Percentiles rank a stretch among this genome's conserved stretches.
phyloP scores from a whole-genome alignment of 768 basidiomycete species.

The Phylloporus sp. region DNA sequence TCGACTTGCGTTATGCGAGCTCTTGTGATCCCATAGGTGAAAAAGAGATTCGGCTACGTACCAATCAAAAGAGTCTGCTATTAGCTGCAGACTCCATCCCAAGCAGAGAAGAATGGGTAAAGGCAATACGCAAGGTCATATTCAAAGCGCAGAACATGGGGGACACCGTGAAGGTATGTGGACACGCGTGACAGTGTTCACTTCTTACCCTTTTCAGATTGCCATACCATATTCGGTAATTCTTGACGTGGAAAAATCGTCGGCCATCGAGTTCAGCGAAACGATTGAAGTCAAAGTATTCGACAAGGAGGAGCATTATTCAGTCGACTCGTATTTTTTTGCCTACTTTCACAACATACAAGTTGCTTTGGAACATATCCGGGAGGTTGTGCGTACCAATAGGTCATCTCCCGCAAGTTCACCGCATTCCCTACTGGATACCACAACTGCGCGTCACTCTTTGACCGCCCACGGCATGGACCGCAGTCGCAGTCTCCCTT shows the following conservation, averaged over 20 bases:
- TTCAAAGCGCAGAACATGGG: conserved; percentile 97
- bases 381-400: conserved; percentile 62
- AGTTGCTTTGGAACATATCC: conserved; percentile 74
- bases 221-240: conserved; percentile 91
- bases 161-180: conserved; percentile 81
- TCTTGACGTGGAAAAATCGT: conserved; percentile 81
- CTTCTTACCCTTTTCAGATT: conserved; percentile 46
- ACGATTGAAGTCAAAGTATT: conserved; percentile 92
- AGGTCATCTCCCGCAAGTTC: conserved; percentile 31
- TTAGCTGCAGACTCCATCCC: conserved; percentile 76
- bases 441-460: conserved; percentile 43
- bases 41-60: conserved; percentile 76
- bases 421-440: conserved; percentile 46
- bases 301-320: conserved; percentile 71
- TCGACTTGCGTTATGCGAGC: conserved; percentile 91
- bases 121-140: conserved; percentile 87
- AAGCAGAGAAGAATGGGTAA: conserved; percentile 93
- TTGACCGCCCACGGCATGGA: conserved; percentile 30
- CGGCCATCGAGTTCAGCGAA: conserved; percentile 92
- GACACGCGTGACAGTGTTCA: neutral
- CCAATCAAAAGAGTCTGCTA: conserved; percentile 70
- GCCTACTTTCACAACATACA: conserved; percentile 88
- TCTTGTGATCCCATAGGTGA: conserved; percentile 79
- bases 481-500: conserved; percentile 37
- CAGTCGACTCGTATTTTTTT: conserved; percentile 87